Base-by-base conservation (phyloP, 2,329 filamentous ascomycete genomes). In the Proliferodiscus dingleyae region DNA sequence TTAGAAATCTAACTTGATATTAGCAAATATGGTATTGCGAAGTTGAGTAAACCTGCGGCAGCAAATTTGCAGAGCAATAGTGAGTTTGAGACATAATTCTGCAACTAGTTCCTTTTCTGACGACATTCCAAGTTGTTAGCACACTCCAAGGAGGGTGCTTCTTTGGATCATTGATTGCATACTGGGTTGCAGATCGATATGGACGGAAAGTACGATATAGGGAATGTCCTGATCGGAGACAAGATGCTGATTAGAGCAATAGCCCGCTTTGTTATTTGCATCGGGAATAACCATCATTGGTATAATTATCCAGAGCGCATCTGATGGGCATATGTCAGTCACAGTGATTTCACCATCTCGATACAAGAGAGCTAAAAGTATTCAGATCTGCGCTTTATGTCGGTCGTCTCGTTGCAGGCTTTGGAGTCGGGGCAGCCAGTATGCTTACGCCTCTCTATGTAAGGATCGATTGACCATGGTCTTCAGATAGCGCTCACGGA, bases 131-230 rank as follows among this genome's bases (percentile, higher is more conserved):
- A 61, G 76, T 87, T 47, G 83, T 85, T 22, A 84, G 81, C n/a
- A 83, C 78, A 0, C 72, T 87, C 8, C 82, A 87, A 64, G 81
- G 76, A 33, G 83, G 83, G 41, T 83, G 80, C 51, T 85, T 86
- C 62, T 69, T 77, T 42, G 81, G 81, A 28, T 80, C 80, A 47
- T 70, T 86, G 51, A 50, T 77, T 44, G 74, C 67, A 19, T 63
- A 59, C 30, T 63, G 56, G 36, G 40, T 61, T 26, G 66, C 69
- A 4, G 68, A 72, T 45, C 61, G 37, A 37, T 59, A 29, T 36
- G 46, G 41, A n/a, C 28, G 41, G 34, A 54, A 43, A 43, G 41
- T 43, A 44, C 16, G 32, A 7, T 4, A n/a, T 4, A 23, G 10
- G 10, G 16, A 15, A 11, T 8, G 3, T 37, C 7, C 7, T 5